Evolutionary conservation across 139 green algal species (phyloP), one percentile per base, ranked within the genome.

Genomic region (Picochlorum sp.): DNA sequence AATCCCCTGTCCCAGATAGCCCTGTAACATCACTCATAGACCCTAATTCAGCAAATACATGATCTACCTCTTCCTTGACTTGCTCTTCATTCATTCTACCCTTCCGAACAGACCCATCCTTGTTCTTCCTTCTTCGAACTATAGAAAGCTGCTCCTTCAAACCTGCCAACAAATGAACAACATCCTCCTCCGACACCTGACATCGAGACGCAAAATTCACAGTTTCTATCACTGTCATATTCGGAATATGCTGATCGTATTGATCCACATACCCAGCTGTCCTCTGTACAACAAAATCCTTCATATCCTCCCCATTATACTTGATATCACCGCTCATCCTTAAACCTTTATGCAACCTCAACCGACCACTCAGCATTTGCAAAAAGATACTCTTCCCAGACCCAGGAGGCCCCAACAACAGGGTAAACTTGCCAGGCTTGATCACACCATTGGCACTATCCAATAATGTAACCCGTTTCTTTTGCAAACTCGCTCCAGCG

Each of bases 171-270:
- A 45, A 15, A 41, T 16, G 0, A 4, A 37, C 30, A 18, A 45
- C 30, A 10, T 21, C 21, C 11, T 45, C 3, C 13, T 13, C 6
- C 18, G 16, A 14, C 4, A 50, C 16, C 51, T 72, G 66, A 49
- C 73, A 84, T 1, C 59, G 31, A 24, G 47, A 21, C 18, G 77
- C 70, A 79, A 95, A 93, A 54, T 85, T 62, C 24, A 90, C 56
- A 4, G 88, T 92, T 72, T 96, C 85, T 20, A 77, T 54, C 5
- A 92, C 82, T 13, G 72, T 90, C 20, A 90, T 67, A 21, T 68
- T 76, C 9, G 84, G 74, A 44, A 91, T 86, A 77, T 92, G 81
- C 37, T 79, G 61, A 72, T 90, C 83, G 37, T 77, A 66, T 66
- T 91, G 80, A 18, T 85, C 74, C 14, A 90, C 80, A 30, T 82